phyloP scores from a whole-genome alignment of 225 moss, liverwort and hornwort species.

The Sphagnum tenellum region DNA sequence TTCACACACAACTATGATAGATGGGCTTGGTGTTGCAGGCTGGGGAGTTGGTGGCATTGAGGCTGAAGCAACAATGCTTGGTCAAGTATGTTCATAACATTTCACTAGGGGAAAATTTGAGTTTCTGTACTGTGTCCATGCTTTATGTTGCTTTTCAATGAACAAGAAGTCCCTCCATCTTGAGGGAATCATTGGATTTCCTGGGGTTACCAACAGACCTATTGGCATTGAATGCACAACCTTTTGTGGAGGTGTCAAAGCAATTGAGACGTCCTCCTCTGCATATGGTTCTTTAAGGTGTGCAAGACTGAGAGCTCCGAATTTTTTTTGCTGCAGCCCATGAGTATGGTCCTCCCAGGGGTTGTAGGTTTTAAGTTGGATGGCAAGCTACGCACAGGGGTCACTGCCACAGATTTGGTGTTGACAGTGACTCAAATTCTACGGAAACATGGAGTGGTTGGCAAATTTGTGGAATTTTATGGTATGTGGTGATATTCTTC shows the following conservation, averaged over 20 bases:
- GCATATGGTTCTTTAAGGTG: too few relatives aligned
- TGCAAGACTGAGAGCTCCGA: too few relatives aligned
- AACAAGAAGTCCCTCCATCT: too few relatives aligned
- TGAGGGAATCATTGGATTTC: conserved; percentile 3
- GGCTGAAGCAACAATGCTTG: conserved; percentile 98
- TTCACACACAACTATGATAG: conserved; percentile 99
- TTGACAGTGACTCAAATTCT: conserved; percentile 88
- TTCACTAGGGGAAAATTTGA: background rate
- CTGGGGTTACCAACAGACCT: conserved; percentile 84
- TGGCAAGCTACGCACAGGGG: conserved; percentile 75
- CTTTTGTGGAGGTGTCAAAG: too few relatives aligned
- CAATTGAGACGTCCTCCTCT: too few relatives aligned
- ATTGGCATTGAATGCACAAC: conserved; percentile 40
- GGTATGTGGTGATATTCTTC: conserved; percentile 35
- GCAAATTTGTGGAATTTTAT: conserved; percentile 97
- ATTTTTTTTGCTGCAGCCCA: conserved; percentile 49
- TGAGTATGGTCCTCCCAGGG: conserved; percentile 98
- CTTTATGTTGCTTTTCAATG: too few relatives aligned
- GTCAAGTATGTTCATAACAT: conserved; percentile 47
- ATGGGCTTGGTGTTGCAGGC: conserved; percentile 95
- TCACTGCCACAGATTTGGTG: conserved; percentile 96
- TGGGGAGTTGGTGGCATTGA: conserved; percentile 99
- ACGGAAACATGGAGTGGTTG: conserved; percentile 93
- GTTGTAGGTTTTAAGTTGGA: conserved; percentile 92
- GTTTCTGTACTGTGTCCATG: background rate